Evolutionary conservation across 208 protist genomes (phyloP).

Genomic region (Entamoeba histolytica): DNA sequence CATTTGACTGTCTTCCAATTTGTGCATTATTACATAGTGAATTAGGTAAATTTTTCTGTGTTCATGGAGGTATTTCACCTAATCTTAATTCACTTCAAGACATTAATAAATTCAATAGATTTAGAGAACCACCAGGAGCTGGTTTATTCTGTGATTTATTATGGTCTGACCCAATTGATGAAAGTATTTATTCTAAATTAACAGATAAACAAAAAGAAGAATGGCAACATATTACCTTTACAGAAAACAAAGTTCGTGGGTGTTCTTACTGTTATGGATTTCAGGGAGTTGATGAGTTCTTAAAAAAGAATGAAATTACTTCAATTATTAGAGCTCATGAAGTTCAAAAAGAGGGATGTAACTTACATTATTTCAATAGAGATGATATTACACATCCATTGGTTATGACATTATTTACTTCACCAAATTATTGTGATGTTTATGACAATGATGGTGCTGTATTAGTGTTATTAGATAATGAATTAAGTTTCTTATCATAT

Average conservation of each 20-base stretch:
- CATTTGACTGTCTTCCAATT: constrained; percentile 55
- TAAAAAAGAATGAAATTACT: constrained; percentile 12
- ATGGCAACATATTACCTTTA: not conserved
- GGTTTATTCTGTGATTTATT: constrained; percentile 8
- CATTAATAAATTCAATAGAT: constrained; percentile 32
- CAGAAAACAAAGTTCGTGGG: not conserved
- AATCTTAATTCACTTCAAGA: constrained; percentile 61
- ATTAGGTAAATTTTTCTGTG: constrained; percentile 50
- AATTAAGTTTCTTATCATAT: not conserved
- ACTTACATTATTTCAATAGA: constrained; percentile 10
- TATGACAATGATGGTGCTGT: constrained; percentile 6
- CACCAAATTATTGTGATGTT: constrained; percentile 29
- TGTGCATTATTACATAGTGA: constrained; percentile 37
- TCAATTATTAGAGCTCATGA: constrained; percentile 25
- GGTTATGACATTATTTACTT: constrained; percentile 24
- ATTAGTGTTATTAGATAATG: not conserved
- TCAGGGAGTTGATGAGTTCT: constrained; percentile 11
- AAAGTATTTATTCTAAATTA: not conserved
- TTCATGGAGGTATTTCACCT: constrained; percentile 71
- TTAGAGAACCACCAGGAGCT: constrained; percentile 1
- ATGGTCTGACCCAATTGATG: constrained; percentile 28
- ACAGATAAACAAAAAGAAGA: not conserved
- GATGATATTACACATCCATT: constrained; percentile 76
- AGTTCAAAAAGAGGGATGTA: constrained; percentile 18
- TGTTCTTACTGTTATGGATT: constrained; percentile 18